These are phyloP conservation scores for Boletus barrowsii DNA, from an alignment of 768 basidiomycete genomes.

Conservation along the genomic window DNA sequence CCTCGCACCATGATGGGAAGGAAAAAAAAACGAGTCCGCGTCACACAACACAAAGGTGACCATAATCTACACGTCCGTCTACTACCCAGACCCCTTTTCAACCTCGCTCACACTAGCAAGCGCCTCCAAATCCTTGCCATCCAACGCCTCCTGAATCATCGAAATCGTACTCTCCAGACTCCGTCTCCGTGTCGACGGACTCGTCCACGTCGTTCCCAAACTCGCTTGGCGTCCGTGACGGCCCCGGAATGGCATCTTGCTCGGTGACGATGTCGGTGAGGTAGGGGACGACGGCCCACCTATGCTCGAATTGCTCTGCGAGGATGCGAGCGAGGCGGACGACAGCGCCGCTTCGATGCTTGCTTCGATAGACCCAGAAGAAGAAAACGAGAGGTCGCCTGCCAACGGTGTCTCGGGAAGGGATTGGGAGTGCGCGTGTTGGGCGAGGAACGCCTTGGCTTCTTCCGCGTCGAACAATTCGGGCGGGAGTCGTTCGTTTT, in stretches of 20 bases:
- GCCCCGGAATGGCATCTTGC: conserved; percentile 54
- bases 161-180: conserved; percentile 95
- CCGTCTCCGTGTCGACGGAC: conserved; percentile 87
- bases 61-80: too few relatives aligned
- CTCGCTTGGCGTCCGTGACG: conserved; percentile 53
- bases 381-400: conserved; percentile 41
- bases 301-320: conserved; percentile 19
- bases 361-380: conserved; percentile 44
- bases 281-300: conserved; percentile 20
- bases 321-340: conserved; percentile 23
- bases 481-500: conserved; percentile 97
- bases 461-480: conserved; percentile 83
- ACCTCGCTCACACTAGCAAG: background rate
- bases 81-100: background rate
- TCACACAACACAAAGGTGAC: too few relatives aligned
- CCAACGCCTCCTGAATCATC: conserved; percentile 90
- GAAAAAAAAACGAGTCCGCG: too few relatives aligned
- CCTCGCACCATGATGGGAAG: too few relatives aligned
- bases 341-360: conserved; percentile 34
- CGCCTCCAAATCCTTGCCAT: conserved; percentile 55
- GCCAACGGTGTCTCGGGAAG: conserved; percentile 53
- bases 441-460: conserved; percentile 58
- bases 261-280: conserved; percentile 47
- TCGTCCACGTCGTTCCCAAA: conserved; percentile 88
- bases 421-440: conserved; percentile 32